Conservation (phyloP, 2,329 filamentous ascomycete species). For the Fonsecaea erecta region DNA sequence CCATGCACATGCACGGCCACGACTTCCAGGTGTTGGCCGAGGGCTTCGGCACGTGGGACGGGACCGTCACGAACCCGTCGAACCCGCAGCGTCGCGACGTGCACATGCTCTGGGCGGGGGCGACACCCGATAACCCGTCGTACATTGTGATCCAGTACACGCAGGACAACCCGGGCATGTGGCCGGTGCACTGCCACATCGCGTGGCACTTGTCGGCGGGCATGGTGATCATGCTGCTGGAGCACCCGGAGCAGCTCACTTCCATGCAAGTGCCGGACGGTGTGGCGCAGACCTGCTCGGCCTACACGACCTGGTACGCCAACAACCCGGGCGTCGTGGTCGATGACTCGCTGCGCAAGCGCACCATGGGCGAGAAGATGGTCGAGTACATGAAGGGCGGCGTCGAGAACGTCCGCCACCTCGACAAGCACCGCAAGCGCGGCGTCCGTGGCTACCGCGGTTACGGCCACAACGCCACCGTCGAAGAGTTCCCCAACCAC, state of each 20-base stretch:
- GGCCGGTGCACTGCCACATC: conserved; percentile 52
- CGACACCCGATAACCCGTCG: conserved; percentile 28
- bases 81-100: conserved; percentile 50
- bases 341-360: conserved; percentile 26
- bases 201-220: conserved; percentile 37
- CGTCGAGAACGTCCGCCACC: conserved; percentile 8
- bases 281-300: conserved; percentile 16
- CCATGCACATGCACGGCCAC: conserved; percentile 45
- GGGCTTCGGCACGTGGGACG: conserved; percentile 32
- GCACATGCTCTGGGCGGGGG: conserved; percentile 41
- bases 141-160: conserved; percentile 49
- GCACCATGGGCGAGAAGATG: conserved; percentile 17
- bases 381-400: conserved; percentile 26
- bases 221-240: conserved; percentile 27
- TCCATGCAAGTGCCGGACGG: conserved; percentile 23
- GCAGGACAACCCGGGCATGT: conserved; percentile 51
- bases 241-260: conserved; percentile 23
- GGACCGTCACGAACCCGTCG: conserved; percentile 31
- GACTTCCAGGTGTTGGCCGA: conserved; percentile 37
- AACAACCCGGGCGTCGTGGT: conserved; percentile 21
- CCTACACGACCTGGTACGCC: conserved; percentile 24
- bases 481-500: conserved; percentile 11
- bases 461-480: conserved; percentile 11
- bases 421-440: conserved; percentile 21
- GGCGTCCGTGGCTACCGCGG: conserved; percentile 17